Percentiles rank a stretch among this genome's conserved stretches.
phyloP scores from a whole-genome alignment of 441 rosid genomes.

The Croton laevigatus region DNA sequence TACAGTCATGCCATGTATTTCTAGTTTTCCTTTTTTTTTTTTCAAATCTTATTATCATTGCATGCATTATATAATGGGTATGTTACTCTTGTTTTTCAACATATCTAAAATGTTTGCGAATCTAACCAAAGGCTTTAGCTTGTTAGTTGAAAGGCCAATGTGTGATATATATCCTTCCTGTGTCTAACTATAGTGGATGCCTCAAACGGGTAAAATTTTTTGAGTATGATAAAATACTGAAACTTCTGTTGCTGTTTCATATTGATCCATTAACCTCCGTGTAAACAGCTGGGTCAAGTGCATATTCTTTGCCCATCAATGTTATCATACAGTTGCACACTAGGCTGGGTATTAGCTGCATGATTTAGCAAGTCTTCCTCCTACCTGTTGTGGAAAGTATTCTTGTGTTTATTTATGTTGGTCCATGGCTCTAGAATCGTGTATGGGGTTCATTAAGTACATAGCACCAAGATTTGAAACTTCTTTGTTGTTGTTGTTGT shows the following conservation, averaged over 20 bases:
- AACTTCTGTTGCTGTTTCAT: neutral
- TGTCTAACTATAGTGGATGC: slow-evolving; percentile 3
- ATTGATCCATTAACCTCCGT: neutral
- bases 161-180: neutral
- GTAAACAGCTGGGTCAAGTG: neutral
- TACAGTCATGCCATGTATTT: neutral
- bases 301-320: neutral
- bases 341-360: neutral
- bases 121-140: neutral
- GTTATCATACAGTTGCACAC: neutral
- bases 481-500: neutral
- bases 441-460: neutral
- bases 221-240: too few relatives aligned
- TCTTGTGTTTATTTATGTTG: neutral
- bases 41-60: too few relatives aligned
- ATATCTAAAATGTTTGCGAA: neutral
- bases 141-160: neutral
- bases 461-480: neutral
- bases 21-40: neutral
- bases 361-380: slow-evolving; percentile 4
- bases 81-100: neutral
- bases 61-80: neutral
- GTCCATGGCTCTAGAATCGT: neutral
- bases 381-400: neutral
- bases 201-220: too few relatives aligned